Evolutionary conservation across 2,329 filamentous ascomycete species (phyloP), one percentile per base, ranked within the genome.

Genomic region (Botrytis pseudocinerea): DNA sequence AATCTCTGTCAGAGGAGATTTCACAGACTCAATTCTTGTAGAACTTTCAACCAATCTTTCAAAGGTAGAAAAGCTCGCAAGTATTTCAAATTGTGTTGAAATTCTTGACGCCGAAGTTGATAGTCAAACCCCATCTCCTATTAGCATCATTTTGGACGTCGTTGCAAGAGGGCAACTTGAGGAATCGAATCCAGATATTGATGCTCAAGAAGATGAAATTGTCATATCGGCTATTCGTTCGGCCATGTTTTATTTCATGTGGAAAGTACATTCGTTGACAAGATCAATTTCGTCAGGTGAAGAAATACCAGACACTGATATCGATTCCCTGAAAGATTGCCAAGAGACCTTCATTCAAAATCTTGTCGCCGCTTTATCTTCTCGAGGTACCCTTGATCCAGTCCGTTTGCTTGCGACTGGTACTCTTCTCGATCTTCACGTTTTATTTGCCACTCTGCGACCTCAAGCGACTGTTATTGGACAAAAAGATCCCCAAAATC

Each of bases 211-310:
- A 81, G 93, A 96, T 77, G 90, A 93, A 76, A 85, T 96, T 61
- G 90, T 94, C 10, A 86, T 89, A 2, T 92, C 91, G 78, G 91
- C 94, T 44, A 92, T 97, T 78, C 92, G 92, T 76, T 87, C 91
- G 2, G 87, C 92, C 69, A 87, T 94, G 64, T 94, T 97, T 83
- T 98, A 98, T 83, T 97, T 98, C 80, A 93, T 97, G 90, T 99
- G 96, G 96, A 95, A 96, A 80, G 88, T 92, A 35, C 88, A 89
- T 70, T 85, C 86, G 70, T 79, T 93, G 74, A 85, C 86, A 75
- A 84, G 86, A 71, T 82, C 87, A 25, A 82, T 93, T 51, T 83
- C 85, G 25, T 78, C 82, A 16, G 85, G 86, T 40, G 87, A 89
- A 61, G 85, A 85, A 6, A 86, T 93, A 71, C 79, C 89, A 1